Evolutionary conservation across 177 flowering plant species (phyloP), one percentile per base, ranked within the genome.

Genomic region (Vitis hybrid): DNA sequence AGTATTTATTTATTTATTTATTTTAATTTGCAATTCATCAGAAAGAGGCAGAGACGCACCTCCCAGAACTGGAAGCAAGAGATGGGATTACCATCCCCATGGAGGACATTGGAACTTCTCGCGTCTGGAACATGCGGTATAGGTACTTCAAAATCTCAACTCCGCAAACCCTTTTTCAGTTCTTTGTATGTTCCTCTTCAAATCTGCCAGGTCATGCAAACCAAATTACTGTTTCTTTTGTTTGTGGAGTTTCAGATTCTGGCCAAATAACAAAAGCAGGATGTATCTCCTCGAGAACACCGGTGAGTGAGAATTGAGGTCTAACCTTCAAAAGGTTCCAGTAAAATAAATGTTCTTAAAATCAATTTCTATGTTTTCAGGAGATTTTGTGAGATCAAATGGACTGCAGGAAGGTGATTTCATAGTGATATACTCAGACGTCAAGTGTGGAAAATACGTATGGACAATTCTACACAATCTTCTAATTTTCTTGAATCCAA

Each of bases 261-360:
- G 99, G 99, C 99, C 99, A 1, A 96, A 96, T 83, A 96, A 96
- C 87, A 96, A 96, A 76, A 96, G 99, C 80, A 86, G 98, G 82
- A 96, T 96, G 98, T 96, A 96, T 80, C 97, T 96, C 58, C 93
- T 96, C 5, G 99, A 96, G 73, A 96, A 96, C 83, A 96, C 99
- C 66, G 97, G 98, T 90, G 4, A 5, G 79, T 2, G 60, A 56
- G 29, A 2, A 20, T 57, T 59, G 0, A 61, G 39, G 13, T 3
- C 59, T 29, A 29, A 19, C 1, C 59, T 45, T 29, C 26, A 8
- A 52, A 16, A 11, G 13, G 20, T 3, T 58, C 61, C 19, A 58
- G 20, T 2, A 18, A 58, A 58, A 58, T 16, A 18, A n/a, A n/a
- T n/a, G 5, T 39, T 10, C 13, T 16, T 5, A 54, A n/a, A 3